Percentiles rank a stretch among this genome's conserved stretches.
Conservation (phyloP, 768 basidiomycete genomes). For the Filobasidium floriforme region DNA sequence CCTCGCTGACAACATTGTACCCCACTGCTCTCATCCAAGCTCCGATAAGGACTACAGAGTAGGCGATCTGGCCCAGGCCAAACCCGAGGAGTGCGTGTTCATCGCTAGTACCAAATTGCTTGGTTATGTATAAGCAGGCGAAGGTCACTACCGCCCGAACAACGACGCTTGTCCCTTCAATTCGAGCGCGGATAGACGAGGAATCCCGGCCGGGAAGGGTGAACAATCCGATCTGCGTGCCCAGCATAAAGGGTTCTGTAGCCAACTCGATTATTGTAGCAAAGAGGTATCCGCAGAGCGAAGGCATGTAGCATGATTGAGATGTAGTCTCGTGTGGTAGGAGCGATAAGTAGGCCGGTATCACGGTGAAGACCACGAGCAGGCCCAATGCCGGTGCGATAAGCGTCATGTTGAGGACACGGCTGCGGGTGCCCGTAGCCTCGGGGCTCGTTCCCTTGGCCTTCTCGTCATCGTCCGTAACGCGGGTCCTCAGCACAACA, state of each 20-base stretch:
- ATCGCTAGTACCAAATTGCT: slow-evolving; percentile 15
- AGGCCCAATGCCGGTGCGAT: slow-evolving; percentile 65
- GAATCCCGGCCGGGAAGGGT: slow-evolving; percentile 48
- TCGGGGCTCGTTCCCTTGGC: neutral
- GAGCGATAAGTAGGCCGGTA: slow-evolving; percentile 53
- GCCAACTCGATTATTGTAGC: slow-evolving; percentile 70
- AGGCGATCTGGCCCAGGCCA: slow-evolving; percentile 73
- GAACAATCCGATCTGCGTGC: slow-evolving; percentile 52
- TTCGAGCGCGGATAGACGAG: slow-evolving; percentile 65
- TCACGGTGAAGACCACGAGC: slow-evolving; percentile 55
- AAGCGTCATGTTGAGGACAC: slow-evolving; percentile 52
- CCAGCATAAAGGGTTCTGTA: slow-evolving; percentile 74
- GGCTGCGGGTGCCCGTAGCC: neutral
- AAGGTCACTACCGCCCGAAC: slow-evolving; percentile 68
- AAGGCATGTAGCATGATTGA: slow-evolving; percentile 60
- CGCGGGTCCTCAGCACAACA: slow-evolving; percentile 57
- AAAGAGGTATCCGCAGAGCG: slow-evolving; percentile 62
- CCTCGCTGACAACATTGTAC: neutral
- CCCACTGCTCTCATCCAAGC: neutral
- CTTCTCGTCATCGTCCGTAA: neutral
- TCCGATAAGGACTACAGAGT: slow-evolving; percentile 47
- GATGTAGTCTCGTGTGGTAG: slow-evolving; percentile 54
- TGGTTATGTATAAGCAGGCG: slow-evolving; percentile 50
- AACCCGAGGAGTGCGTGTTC: slow-evolving; percentile 69
- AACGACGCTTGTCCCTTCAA: slow-evolving; percentile 77